These are phyloP conservation scores for Coemansia sp. DNA, from an alignment of 192 early-diverging fungal species.

Conservation along the genomic window DNA sequence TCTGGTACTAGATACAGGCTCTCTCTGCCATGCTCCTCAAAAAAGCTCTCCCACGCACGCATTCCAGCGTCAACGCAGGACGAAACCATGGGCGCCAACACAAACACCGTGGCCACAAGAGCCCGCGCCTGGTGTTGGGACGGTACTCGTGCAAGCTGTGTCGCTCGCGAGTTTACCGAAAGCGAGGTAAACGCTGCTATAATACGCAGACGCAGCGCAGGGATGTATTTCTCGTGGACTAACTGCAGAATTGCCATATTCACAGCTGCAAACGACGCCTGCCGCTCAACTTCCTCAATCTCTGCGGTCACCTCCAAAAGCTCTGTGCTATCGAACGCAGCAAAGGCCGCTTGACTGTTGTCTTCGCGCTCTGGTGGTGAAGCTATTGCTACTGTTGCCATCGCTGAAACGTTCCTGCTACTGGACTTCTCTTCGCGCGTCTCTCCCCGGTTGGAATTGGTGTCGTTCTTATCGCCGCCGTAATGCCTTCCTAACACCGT, in stretches of 20 bases:
- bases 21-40: constrained; percentile 51
- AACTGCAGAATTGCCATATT: constrained; percentile 14
- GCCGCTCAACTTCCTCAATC: constrained; percentile 37
- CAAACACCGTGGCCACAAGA: constrained; percentile 12
- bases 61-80: constrained; percentile 36
- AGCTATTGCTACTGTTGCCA: not conserved
- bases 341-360: constrained; percentile 33
- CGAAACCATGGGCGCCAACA: constrained; percentile 33
- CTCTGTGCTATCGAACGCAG: constrained; percentile 34
- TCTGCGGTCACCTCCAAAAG: constrained; percentile 33
- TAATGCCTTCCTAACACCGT: not conserved
- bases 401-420: not conserved
- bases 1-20: constrained; percentile 37
- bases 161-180: constrained; percentile 4
- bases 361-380: constrained; percentile 1
- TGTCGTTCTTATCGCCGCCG: not conserved
- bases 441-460: not conserved
- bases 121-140: constrained; percentile 5
- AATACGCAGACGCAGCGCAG: constrained; percentile 33
- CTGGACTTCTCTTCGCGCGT: not conserved
- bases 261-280: constrained; percentile 15
- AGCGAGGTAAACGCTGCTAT: constrained; percentile 23
- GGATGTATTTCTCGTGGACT: constrained; percentile 36
- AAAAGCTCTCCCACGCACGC: constrained; percentile 53
- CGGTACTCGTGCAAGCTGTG: not conserved